Conservation (phyloP, 257 asterid species). For the Ehretia macrophylla region DNA sequence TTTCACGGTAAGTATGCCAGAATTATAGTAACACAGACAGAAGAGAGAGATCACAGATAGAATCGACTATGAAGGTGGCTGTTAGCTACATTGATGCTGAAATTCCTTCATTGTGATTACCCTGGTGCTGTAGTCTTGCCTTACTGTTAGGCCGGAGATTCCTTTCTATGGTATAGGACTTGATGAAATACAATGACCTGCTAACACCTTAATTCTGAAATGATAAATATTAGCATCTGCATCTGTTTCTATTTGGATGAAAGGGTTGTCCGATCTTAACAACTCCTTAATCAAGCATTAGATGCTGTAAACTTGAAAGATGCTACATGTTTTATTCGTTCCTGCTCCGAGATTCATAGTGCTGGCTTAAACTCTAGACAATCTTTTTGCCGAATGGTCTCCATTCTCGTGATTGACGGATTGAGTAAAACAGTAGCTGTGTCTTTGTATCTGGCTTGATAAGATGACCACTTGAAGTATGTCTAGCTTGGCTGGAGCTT, state of each 20-base stretch:
- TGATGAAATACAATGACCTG: too few relatives aligned
- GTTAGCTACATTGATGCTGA: too few relatives aligned
- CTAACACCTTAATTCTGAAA: constrained; percentile 7
- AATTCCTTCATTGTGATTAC: too few relatives aligned
- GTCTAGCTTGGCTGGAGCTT: constrained; percentile 31
- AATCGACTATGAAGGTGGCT: too few relatives aligned
- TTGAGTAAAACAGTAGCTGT: constrained; percentile 37
- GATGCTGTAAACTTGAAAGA: constrained; percentile 59
- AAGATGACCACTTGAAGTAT: constrained; percentile 26
- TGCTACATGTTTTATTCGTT: constrained; percentile 37
- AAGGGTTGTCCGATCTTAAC: constrained; percentile 53
- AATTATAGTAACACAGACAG: too few relatives aligned
- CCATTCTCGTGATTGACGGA: constrained; percentile 33
- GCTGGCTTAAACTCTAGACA: constrained; percentile 48
- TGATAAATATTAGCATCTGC: constrained; percentile 35
- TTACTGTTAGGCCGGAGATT: too few relatives aligned
- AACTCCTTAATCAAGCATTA: constrained; percentile 51
- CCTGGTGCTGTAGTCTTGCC: too few relatives aligned
- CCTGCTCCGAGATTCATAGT: constrained; percentile 42
- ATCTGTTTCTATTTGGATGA: constrained; percentile 50
- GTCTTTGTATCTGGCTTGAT: constrained; percentile 17
- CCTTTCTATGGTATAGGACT: too few relatives aligned
- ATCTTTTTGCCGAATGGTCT: constrained; percentile 42
- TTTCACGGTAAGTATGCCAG: too few relatives aligned
- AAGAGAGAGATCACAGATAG: too few relatives aligned